phyloP scores from a whole-genome alignment of 352 stramenopile species.

The Lagenidium sp. region DNA sequence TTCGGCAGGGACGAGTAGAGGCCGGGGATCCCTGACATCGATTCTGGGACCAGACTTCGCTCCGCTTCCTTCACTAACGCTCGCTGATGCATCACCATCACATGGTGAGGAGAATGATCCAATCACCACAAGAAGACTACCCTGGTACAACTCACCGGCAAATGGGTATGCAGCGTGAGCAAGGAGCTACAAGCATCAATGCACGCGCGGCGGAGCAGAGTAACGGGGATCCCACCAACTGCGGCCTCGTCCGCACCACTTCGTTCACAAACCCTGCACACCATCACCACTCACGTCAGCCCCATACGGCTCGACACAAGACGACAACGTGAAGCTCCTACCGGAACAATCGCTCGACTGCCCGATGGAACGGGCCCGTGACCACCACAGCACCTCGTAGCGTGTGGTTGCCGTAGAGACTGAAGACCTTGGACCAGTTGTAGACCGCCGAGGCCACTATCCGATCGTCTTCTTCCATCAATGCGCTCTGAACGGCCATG shows the following conservation, averaged over 20 bases:
- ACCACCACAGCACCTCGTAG: slow-evolving; percentile 70
- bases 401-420: slow-evolving; percentile 75
- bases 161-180: slow-evolving; percentile 71
- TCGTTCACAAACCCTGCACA: too few relatives aligned
- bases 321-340: slow-evolving; percentile 7
- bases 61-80: slow-evolving; percentile 76
- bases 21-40: slow-evolving; percentile 56
- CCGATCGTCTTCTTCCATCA: slow-evolving; percentile 75
- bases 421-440: slow-evolving; percentile 82
- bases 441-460: slow-evolving; percentile 72
- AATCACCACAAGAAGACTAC: neutral
- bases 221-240: slow-evolving; percentile 61
- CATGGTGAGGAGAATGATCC: neutral
- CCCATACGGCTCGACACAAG: neutral
- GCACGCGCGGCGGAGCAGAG: slow-evolving; percentile 60
- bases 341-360: slow-evolving; percentile 69
- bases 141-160: slow-evolving; percentile 58
- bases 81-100: slow-evolving; percentile 16
- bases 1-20: slow-evolving; percentile 78
- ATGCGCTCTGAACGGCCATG: slow-evolving; percentile 68
- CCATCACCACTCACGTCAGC: slow-evolving; percentile 8
- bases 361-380: slow-evolving; percentile 70
- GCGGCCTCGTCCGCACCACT: slow-evolving; percentile 67
- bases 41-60: slow-evolving; percentile 42
- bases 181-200: slow-evolving; percentile 79